Percentiles rank a stretch among this genome's conserved stretches.
These are phyloP conservation scores for Phyllosticta citriasiana DNA, from an alignment of 2,329 filamentous ascomycete species.

Conservation along the genomic window DNA sequence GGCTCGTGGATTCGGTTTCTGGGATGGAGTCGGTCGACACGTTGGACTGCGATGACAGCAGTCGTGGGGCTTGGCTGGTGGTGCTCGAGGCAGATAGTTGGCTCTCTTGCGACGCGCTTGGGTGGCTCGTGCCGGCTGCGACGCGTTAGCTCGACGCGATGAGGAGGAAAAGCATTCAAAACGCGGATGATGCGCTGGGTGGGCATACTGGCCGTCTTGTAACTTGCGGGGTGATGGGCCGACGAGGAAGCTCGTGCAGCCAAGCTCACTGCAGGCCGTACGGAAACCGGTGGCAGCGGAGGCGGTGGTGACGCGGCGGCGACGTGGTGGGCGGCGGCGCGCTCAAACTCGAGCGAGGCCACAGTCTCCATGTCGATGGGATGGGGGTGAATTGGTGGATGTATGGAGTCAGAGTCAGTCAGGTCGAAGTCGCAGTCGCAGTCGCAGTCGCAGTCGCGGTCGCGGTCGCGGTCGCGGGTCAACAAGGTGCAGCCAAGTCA, in stretches of 20 bases:
- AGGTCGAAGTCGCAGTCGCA: too few relatives aligned
- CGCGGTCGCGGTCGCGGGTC: not conserved
- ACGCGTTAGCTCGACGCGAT: not conserved
- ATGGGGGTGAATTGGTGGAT: not conserved
- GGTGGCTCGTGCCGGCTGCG: slow-evolving; percentile 1
- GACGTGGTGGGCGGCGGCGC: slow-evolving; percentile 3
- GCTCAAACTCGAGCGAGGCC: slow-evolving; percentile 4
- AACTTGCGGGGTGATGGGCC: not conserved
- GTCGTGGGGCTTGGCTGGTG: slow-evolving; percentile 17
- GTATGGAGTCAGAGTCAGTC: not conserved
- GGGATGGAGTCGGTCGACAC: slow-evolving; percentile 22
- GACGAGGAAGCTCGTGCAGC: slow-evolving; percentile 7
- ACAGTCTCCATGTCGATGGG: slow-evolving; percentile 3
- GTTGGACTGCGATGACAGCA: slow-evolving; percentile 25
- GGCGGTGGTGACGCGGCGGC: not conserved
- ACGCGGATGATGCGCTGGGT: not conserved
- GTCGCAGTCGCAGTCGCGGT: too few relatives aligned
- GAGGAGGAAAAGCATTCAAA: not conserved
- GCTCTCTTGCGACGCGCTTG: slow-evolving; percentile 19
- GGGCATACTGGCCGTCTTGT: not conserved
- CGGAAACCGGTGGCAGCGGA: not conserved
- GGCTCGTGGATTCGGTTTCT: slow-evolving; percentile 22
- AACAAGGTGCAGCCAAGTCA: not conserved
- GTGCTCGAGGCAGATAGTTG: slow-evolving; percentile 25
- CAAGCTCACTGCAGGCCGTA: not conserved